These are phyloP conservation scores for Xylaria polymorpha DNA, from an alignment of 2,329 filamentous ascomycete species.

Conservation along the genomic window DNA sequence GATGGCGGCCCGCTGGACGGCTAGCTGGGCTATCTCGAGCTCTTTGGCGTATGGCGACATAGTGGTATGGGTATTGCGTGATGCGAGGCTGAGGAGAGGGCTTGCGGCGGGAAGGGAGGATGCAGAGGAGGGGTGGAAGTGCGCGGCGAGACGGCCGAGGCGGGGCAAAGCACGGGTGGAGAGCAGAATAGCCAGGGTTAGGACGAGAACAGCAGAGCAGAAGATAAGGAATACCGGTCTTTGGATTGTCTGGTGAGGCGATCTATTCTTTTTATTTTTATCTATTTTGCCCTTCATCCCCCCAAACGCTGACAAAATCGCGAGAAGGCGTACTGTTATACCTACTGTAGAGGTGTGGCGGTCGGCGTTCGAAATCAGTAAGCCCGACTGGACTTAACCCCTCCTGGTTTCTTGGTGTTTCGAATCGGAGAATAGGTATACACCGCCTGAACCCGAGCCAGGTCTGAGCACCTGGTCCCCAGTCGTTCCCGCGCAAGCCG, in stretches of 20 bases:
- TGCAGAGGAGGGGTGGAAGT: slow-evolving; percentile 39
- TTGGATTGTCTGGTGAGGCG: slow-evolving; percentile 23
- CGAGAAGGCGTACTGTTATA: not conserved
- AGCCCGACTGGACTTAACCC: slow-evolving; percentile 15
- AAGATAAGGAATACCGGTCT: slow-evolving; percentile 32
- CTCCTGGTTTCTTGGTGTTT: not conserved
- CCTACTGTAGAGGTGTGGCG: not conserved
- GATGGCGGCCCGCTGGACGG: slow-evolving; percentile 78
- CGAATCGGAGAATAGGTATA: not conserved
- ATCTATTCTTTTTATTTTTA: slow-evolving; percentile 9
- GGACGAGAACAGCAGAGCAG: slow-evolving; percentile 43
- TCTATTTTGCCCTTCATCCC: slow-evolving; percentile 40
- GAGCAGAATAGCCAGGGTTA: slow-evolving; percentile 47
- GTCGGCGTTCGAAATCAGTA: slow-evolving; percentile 25
- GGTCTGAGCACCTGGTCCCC: too few relatives aligned
- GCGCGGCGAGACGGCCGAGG: slow-evolving; percentile 46
- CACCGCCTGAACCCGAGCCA: too few relatives aligned
- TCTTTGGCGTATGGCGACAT: slow-evolving; percentile 72
- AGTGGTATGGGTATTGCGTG: slow-evolving; percentile 38
- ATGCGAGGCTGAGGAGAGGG: slow-evolving; percentile 26
- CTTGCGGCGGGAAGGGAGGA: slow-evolving; percentile 11
- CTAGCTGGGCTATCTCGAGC: slow-evolving; percentile 77
- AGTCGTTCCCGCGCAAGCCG: too few relatives aligned
- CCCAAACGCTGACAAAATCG: not conserved
- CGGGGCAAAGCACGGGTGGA: slow-evolving; percentile 47